Evolutionary conservation across 129 eudicot species (phyloP), one percentile per base, ranked within the genome.

Genomic region (Flaveria ramosissima): DNA sequence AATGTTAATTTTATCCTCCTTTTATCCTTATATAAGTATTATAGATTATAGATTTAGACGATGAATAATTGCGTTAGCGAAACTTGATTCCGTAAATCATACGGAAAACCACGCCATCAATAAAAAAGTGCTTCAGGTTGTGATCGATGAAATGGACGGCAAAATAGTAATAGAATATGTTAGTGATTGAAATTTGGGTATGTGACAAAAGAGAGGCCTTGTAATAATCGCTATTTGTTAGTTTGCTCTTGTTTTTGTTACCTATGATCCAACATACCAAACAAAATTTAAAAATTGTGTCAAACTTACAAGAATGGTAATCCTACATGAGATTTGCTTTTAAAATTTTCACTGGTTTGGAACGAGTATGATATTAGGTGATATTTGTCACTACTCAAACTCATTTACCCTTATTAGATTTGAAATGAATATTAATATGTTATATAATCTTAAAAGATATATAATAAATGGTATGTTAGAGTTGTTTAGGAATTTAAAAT

Each of bases 191-290:
- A 61, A 32, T 45, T 26, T 46, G 46, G 42, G 61, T 6, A 74
- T 61, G 46, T 61, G 78, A 74, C 78, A 74, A 74, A 61, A 74
- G 32, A 74, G 9, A 45, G 46, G 60, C 78, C 46, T 74, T 1
- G 78, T 36, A 74, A 50, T 48, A 27, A 76, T 64, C 73, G 59
- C 42, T 36, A 50, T 64, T 32, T 50, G 12, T 19, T n/a, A 62
- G 10, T 50, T 76, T 75, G 52, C 2, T 64, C 19, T 75, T 63
- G 72, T 46, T 41, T 75, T 75, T 75, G 39, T 59, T 19, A 63
- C 42, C 63, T 23, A 75, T 48, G 27, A 48, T 52, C 72, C 72
- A 13, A 47, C 17, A 7, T 75, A 12, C 0, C 17, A 2, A 27
- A 10, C 17, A 61, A 11, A 24, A 11, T 24, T 2, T 23, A 26